Evolutionary conservation across 192 early-diverging fungal genomes (phyloP).

Genomic region (Backusella liffmaniae): DNA sequence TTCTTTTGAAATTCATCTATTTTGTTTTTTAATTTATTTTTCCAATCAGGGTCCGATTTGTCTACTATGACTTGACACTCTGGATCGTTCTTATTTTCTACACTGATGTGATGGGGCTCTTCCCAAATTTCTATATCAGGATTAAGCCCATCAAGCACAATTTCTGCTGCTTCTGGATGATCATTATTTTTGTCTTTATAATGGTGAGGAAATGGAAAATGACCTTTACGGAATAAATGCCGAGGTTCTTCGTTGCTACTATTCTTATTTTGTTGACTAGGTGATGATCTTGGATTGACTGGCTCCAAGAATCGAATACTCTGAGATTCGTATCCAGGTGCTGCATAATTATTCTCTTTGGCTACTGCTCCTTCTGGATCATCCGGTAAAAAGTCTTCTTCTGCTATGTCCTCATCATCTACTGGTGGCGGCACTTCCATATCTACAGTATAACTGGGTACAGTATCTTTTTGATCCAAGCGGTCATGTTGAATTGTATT

Average conservation of each 20-base stretch:
- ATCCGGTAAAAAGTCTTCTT: slow-evolving; percentile 32
- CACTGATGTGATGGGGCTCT: slow-evolving; percentile 5
- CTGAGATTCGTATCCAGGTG: slow-evolving; percentile 14
- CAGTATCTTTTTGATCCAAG: neutral
- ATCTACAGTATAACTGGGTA: slow-evolving; percentile 12
- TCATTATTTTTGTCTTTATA: neutral
- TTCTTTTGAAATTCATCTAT: slow-evolving; percentile 23
- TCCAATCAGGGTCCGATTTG: slow-evolving; percentile 21
- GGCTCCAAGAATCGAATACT: slow-evolving; percentile 38
- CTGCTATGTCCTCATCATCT: slow-evolving; percentile 18
- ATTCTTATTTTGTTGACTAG: neutral
- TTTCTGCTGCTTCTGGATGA: neutral
- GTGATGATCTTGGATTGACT: slow-evolving; percentile 26
- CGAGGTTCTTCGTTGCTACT: neutral
- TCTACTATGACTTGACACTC: neutral
- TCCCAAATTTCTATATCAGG: slow-evolving; percentile 28
- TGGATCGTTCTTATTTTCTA: slow-evolving; percentile 15
- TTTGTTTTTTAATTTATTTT: neutral
- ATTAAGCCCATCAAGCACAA: neutral
- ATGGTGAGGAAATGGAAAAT: neutral
- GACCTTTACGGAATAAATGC: neutral
- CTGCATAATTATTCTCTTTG: neutral
- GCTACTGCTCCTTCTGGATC: slow-evolving; percentile 15
- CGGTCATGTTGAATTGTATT: slow-evolving; percentile 19
- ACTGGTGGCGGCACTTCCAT: neutral